These are phyloP conservation scores for Fusarium keratoplasticum DNA, from an alignment of 2,329 filamentous ascomycete species.

Conservation along the genomic window DNA sequence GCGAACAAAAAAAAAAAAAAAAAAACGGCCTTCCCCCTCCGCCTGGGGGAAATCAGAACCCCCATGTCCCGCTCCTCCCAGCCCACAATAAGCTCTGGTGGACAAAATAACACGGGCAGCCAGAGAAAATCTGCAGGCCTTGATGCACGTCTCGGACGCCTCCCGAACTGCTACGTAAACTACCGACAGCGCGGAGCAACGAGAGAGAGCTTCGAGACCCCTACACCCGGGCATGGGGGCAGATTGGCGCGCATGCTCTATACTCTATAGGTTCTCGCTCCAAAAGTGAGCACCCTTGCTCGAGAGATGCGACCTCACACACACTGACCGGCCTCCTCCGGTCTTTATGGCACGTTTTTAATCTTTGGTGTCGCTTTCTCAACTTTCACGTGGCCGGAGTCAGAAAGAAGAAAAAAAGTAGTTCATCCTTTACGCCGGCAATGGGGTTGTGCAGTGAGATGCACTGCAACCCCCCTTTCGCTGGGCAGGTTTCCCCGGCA, in stretches of 20 bases:
- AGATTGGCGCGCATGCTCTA: not conserved
- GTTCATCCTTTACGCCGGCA: conserved; percentile 3
- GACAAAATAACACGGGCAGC: not conserved
- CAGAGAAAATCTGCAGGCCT: not conserved
- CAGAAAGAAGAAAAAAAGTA: not conserved
- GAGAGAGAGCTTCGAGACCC: not conserved
- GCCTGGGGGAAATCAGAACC: not conserved
- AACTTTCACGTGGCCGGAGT: not conserved
- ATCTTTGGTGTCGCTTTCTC: not conserved
- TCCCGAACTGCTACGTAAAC: conserved; percentile 34
- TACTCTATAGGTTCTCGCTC: not conserved
- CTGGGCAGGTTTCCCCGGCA: conserved; percentile 7
- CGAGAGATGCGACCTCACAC: not conserved
- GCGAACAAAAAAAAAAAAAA: too few species aligned
- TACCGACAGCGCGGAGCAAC: conserved; percentile 10
- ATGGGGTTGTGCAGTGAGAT: not conserved
- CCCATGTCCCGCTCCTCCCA: not conserved
- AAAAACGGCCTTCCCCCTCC: conserved; percentile 6
- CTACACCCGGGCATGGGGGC: not conserved
- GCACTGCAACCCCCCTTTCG: not conserved
- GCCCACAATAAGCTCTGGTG: not conserved
- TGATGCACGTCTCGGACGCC: conserved; percentile 36
- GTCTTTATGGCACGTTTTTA: conserved; percentile 31
- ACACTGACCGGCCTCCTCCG: conserved; percentile 25
- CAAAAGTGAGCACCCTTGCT: not conserved